Base-by-base conservation (phyloP, 768 basidiomycete species). In the Termitomyces sp. region DNA sequence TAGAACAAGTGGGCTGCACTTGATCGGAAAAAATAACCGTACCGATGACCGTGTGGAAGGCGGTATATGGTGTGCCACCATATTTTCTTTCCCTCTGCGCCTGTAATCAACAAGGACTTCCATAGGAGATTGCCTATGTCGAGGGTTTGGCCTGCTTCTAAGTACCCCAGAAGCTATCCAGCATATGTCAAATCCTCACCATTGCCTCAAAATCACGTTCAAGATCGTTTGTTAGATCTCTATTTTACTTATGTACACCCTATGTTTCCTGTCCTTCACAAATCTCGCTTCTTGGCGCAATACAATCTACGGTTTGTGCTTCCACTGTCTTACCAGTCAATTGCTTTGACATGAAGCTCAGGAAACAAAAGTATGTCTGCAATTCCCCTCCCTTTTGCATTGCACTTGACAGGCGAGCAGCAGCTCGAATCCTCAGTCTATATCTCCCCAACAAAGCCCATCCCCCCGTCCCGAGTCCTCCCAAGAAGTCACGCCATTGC, bases 231-330 rank as follows among this genome's bases (percentile, higher is more conserved):
- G 4, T 67, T 94, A 49, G 79, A 82, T 32, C 72, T 92, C 8
- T 95, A 91, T 68, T 94, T 94, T 70, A 82, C 81, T 11, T 88
- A 91, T 64, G 84, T 89, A 30, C 92, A 95, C 62, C 91, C 93
- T 6, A 77, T 85, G 52, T 89, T 90, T 63, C 94, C 93, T 7
- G 77, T 94, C 45, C 70, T 94, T n/a, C 83, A 90, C 69, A 89
- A 86, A 69, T 72, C 70, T 12, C 78, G 81, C 21, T 92, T 94
- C 68, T 67, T 89, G 61, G 69, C 79, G 17, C 84, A 88, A 59
- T 93, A 82, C 65, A 72, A 76, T 39, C 69, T 73, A 16, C 79
- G 78, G 84, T 83, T 61, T 62, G 71, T 34, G 52, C 25, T 61
- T 57, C 35, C 32, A 16, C 5, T 8, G 17, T 57, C 32, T 35